phyloP scores from a whole-genome alignment of 2,329 filamentous ascomycete genomes.

The Corniculantispora saksenae region DNA sequence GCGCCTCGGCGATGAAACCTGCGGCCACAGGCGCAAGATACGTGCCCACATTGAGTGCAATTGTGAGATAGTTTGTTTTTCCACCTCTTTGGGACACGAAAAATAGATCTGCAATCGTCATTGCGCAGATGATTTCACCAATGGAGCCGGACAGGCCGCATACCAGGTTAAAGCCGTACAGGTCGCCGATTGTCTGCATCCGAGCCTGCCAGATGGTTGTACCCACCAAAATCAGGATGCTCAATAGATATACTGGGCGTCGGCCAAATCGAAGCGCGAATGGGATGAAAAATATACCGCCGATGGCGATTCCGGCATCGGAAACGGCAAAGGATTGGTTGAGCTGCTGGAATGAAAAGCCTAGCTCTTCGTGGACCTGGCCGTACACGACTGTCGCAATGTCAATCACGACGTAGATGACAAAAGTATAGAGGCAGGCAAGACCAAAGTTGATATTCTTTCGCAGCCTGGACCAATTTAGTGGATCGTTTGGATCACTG shows the following conservation, averaged over 20 bases:
- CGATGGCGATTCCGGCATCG: conserved; percentile 34
- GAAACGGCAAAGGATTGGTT: conserved; percentile 31
- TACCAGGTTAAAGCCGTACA: conserved; percentile 24
- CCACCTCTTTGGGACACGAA: conserved; percentile 30
- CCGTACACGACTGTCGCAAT: conserved; percentile 19
- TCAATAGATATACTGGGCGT: conserved; percentile 32
- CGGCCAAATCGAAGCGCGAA: conserved; percentile 37
- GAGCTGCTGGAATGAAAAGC: conserved; percentile 29
- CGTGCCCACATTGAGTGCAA: conserved; percentile 27
- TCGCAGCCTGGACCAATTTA: not conserved
- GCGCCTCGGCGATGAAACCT: conserved; percentile 23
- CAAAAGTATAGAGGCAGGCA: conserved; percentile 62
- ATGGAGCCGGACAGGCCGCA: conserved; percentile 39
- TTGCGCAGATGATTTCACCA: conserved; percentile 39
- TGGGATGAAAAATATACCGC: conserved; percentile 37
- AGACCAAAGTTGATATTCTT: conserved; percentile 42
- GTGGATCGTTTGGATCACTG: not conserved
- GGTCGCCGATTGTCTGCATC: conserved; percentile 22
- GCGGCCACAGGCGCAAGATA: conserved; percentile 26
- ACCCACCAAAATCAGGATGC: conserved; percentile 22
- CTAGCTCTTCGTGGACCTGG: conserved; percentile 27
- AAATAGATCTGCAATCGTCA: conserved; percentile 38
- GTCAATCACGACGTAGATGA: conserved; percentile 66
- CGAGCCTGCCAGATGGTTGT: conserved; percentile 24
- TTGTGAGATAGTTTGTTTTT: conserved; percentile 31